phyloP scores from a whole-genome alignment of 75 land plant genomes.

The Isoetes taiwanensis region DNA sequence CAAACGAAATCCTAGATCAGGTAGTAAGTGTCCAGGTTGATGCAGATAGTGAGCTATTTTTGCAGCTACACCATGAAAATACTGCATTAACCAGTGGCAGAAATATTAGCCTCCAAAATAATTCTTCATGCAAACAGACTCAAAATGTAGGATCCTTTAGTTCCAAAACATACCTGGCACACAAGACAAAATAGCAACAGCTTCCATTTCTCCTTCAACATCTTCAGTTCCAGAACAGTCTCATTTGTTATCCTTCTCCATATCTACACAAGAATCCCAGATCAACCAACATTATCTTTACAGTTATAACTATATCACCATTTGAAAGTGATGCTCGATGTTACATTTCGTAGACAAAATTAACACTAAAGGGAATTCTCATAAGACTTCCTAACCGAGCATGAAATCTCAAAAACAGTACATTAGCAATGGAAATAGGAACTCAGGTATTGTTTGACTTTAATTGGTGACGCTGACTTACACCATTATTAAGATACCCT shows the following conservation, averaged over 20 bases:
- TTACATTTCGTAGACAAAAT: too few relatives aligned
- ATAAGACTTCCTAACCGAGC: too few relatives aligned
- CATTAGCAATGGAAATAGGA: too few relatives aligned
- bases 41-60: slow-evolving; percentile 86
- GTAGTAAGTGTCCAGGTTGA: slow-evolving; percentile 81
- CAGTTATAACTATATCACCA: too few relatives aligned
- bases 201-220: slow-evolving; percentile 45
- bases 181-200: slow-evolving; percentile 31
- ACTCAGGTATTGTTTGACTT: too few relatives aligned
- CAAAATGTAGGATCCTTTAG: not conserved
- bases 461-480: too few relatives aligned
- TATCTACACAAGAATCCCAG: slow-evolving; percentile 35
- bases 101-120: not conserved
- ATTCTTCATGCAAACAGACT: not conserved
- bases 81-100: slow-evolving; percentile 27
- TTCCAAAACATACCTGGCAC: slow-evolving; percentile 31
- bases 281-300: not conserved
- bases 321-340: too few relatives aligned
- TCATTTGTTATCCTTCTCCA: slow-evolving; percentile 48
- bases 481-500: too few relatives aligned
- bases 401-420: too few relatives aligned
- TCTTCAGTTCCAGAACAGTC: slow-evolving; percentile 29
- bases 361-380: too few relatives aligned
- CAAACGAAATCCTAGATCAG: slow-evolving; percentile 67
- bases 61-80: slow-evolving; percentile 92